A percentile compares a stretch with the other conserved stretches of the same genome.
These are phyloP conservation scores for Verticillium nonalfalfae DNA, from an alignment of 2,329 filamentous ascomycete species.

Conservation along the genomic window DNA sequence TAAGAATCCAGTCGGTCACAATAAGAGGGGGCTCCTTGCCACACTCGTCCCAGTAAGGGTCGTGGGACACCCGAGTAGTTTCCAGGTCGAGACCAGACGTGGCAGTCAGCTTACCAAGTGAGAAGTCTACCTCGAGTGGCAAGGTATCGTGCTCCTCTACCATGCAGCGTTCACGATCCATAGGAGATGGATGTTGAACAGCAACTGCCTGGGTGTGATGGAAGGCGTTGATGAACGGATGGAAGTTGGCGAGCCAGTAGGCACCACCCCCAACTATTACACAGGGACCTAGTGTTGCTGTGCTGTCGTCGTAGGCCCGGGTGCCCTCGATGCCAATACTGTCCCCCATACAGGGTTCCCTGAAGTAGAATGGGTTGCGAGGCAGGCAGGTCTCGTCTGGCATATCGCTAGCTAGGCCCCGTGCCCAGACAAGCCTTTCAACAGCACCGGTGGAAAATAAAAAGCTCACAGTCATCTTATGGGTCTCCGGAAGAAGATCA, in stretches of 20 bases:
- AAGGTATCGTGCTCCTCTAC: conserved; percentile 29
- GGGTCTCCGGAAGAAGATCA: conserved; percentile 30
- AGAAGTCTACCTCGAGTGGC: conserved; percentile 18
- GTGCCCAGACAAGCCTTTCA: conserved; percentile 30
- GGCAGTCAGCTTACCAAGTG: conserved; percentile 27
- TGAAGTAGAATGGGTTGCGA: conserved; percentile 35
- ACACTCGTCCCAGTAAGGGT: conserved; percentile 36
- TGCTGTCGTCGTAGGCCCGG: conserved; percentile 23
- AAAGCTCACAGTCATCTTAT: conserved; percentile 24
- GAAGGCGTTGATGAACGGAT: conserved; percentile 33
- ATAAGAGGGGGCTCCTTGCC: conserved; percentile 31
- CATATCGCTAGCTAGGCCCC: conserved; percentile 27
- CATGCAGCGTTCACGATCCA: conserved; percentile 29
- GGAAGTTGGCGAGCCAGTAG: conserved; percentile 37
- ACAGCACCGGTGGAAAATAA: conserved; percentile 30
- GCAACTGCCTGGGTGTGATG: conserved; percentile 17
- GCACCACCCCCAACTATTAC: conserved; percentile 26
- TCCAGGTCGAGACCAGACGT: conserved; percentile 34
- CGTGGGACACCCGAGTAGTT: conserved; percentile 35
- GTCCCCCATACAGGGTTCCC: conserved; percentile 36
- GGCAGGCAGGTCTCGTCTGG: conserved; percentile 33
- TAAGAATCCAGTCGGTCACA: conserved; percentile 37
- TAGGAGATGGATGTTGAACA: conserved; percentile 33
- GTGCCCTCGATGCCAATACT: conserved; percentile 30
- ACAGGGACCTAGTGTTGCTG: conserved; percentile 35